Conservation (phyloP, 2,329 filamentous ascomycete genomes). For the Pleoardoris graminearum region DNA sequence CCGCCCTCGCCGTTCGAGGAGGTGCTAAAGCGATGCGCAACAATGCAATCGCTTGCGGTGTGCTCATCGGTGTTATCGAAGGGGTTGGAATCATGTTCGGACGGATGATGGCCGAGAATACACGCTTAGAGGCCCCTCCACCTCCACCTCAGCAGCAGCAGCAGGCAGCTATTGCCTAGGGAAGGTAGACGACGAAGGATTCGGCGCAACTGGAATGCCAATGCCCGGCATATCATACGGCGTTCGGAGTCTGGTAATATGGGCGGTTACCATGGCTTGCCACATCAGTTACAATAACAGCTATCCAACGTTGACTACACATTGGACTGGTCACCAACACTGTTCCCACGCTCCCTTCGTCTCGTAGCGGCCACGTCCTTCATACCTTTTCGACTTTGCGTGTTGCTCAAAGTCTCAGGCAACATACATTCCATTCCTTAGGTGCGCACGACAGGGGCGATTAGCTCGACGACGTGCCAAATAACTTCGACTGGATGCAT, state of each 20-base stretch:
- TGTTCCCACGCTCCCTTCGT: too few species aligned
- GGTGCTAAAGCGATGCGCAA: slow-evolving; percentile 88
- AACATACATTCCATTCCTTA: too few species aligned
- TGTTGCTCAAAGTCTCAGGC: too few species aligned
- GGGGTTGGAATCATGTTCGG: slow-evolving; percentile 93
- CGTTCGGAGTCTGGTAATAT: neutral
- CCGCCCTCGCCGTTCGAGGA: slow-evolving; percentile 83
- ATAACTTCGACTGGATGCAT: too few species aligned
- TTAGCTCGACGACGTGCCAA: too few species aligned
- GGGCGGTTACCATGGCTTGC: too few species aligned
- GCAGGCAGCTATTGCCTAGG: slow-evolving; percentile 11
- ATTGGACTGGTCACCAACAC: too few species aligned
- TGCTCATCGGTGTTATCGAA: slow-evolving; percentile 90
- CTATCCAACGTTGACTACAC: too few species aligned
- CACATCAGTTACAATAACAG: too few species aligned
- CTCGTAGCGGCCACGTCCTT: too few species aligned
- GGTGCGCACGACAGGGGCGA: too few species aligned
- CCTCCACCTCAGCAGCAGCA: slow-evolving; percentile 40
- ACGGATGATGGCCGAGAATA: slow-evolving; percentile 86
- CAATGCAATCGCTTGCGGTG: slow-evolving; percentile 90
- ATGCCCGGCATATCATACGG: neutral
- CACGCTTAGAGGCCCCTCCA: slow-evolving; percentile 67
- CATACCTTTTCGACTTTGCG: too few species aligned
- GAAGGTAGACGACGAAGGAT: neutral
- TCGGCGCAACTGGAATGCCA: neutral